Base-by-base conservation (phyloP, 441 rosid species). In the Mallotus repandus region DNA sequence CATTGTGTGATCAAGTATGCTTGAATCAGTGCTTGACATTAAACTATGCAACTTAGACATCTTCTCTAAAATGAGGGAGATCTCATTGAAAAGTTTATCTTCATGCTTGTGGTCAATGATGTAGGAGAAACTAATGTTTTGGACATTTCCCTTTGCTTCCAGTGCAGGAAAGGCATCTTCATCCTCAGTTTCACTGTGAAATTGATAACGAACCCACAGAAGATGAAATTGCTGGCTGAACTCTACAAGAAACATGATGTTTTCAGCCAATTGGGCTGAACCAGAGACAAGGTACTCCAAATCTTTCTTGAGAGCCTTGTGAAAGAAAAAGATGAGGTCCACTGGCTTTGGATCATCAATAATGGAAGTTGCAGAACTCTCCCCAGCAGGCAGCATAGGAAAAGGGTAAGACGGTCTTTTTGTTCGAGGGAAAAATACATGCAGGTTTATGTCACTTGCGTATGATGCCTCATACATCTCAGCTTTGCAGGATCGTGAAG, bases 101-200 rank as follows among this genome's bases (percentile, higher is more conserved):
- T 91, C 91, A 70, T 89, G 77, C 75, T 86, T 84, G 79, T 96
- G 98, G 79, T 93, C 98, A 64, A 93, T 84, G 46, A 86, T 74
- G 71, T 87, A 96, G 9, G 95, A 89, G 66, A 72, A 86, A 73
- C 91, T 86, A 64, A 96, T 87, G 45, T 93, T 90, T 76, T 75
- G 82, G 18, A 85, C 78, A 63, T 85, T 74, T 59, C 90, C 91
- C 82, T 89, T 87, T 19, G 87, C 86, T 84, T 95, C 97, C 66
- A 95, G 52, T 22, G 93, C 95, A 74, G 99, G 99, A 81, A 93
- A 93, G 25, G 92, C 93, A 64, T 89, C 79, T 80, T 91, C 96
- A 77, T 93, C 99, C 78, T 95, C 98, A 5, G 91, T 86, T 73
- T 84, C 87, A 48, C 89, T 87, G 60, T 91, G 98, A 57, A 91